These are phyloP conservation scores for Sordariomycetes sp. DNA, from an alignment of 2,329 filamentous ascomycete genomes.

Conservation along the genomic window DNA sequence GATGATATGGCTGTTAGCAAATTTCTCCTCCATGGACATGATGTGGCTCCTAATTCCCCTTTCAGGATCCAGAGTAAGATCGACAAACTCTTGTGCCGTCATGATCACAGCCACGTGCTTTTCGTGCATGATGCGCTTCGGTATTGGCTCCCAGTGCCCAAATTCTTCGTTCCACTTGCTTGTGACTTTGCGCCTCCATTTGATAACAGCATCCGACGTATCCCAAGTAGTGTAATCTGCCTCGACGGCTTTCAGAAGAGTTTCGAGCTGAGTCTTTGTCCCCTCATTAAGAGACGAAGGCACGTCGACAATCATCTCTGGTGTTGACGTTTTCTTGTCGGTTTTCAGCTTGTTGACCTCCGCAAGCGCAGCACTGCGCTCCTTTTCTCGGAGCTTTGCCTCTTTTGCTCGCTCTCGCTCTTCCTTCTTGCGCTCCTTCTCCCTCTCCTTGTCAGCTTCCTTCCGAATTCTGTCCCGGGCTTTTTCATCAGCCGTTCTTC, in stretches of 20 bases:
- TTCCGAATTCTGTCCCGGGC: constrained; percentile 33
- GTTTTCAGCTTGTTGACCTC: constrained; percentile 66
- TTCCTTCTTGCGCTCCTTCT: constrained; percentile 44
- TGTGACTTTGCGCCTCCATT: constrained; percentile 61
- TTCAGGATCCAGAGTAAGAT: constrained; percentile 43
- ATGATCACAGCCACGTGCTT: constrained; percentile 54
- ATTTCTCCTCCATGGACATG: constrained; percentile 40
- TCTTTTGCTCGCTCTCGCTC: constrained; percentile 53
- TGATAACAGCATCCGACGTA: constrained; percentile 45
- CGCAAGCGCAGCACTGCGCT: constrained; percentile 54
- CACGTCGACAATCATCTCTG: constrained; percentile 71
- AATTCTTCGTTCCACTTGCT: constrained; percentile 51
- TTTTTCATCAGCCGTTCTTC: constrained; percentile 24
- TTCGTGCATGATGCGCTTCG: constrained; percentile 41
- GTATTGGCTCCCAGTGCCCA: constrained; percentile 57
- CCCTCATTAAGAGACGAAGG: constrained; percentile 43
- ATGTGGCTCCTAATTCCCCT: constrained; percentile 51
- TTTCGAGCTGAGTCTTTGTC: constrained; percentile 33
- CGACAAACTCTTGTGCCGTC: constrained; percentile 55
- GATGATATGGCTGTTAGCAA: constrained; percentile 45
- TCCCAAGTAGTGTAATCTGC: constrained; percentile 36
- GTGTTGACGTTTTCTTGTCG: constrained; percentile 63
- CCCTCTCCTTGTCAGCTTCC: constrained; percentile 38
- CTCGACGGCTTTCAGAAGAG: constrained; percentile 39
- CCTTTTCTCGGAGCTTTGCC: constrained; percentile 53